Evolutionary conservation across 176 grass and related monocot species (phyloP).

Genomic region (Paspalum notatum): DNA sequence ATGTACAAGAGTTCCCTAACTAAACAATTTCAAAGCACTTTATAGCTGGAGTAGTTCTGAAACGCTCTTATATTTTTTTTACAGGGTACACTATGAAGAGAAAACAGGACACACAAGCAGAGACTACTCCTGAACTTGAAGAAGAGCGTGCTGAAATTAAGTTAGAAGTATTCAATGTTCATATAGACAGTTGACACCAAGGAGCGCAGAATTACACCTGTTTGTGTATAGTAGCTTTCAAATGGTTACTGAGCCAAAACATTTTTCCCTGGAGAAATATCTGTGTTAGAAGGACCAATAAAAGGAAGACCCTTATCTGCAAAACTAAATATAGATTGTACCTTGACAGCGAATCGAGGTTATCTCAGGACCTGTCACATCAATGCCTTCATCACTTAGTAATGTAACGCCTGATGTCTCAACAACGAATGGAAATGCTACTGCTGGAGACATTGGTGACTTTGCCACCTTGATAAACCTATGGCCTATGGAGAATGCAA

Average conservation of each 20-base stretch:
- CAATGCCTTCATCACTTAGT: conserved; percentile 62
- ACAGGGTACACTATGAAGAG: background rate
- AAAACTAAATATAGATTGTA: conserved; percentile 18
- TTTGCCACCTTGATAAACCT: conserved; percentile 94
- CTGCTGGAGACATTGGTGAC: conserved; percentile 83
- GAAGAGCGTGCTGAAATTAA: background rate
- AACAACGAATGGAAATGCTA: conserved; percentile 83
- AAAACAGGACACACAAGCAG: conserved; percentile 15
- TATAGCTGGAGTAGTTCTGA: background rate
- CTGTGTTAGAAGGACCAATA: conserved; percentile 25
- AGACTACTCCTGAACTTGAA: conserved; percentile 29
- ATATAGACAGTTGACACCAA: background rate
- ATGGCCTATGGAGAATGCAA: conserved; percentile 47
- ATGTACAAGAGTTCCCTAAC: background rate
- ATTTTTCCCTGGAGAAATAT: conserved; percentile 66
- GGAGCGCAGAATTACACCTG: background rate
- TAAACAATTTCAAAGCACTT: background rate
- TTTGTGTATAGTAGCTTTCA: conserved; percentile 8
- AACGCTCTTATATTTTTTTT: background rate
- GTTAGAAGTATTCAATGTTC: conserved; percentile 25
- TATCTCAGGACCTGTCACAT: conserved; percentile 74
- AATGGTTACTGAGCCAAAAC: conserved; percentile 53
- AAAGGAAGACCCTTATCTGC: conserved; percentile 16
- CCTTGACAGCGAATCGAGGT: conserved; percentile 77
- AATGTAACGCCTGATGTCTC: conserved; percentile 79